These are phyloP conservation scores for Xylaria sp. DNA, from an alignment of 2,329 filamentous ascomycete genomes.

Conservation along the genomic window DNA sequence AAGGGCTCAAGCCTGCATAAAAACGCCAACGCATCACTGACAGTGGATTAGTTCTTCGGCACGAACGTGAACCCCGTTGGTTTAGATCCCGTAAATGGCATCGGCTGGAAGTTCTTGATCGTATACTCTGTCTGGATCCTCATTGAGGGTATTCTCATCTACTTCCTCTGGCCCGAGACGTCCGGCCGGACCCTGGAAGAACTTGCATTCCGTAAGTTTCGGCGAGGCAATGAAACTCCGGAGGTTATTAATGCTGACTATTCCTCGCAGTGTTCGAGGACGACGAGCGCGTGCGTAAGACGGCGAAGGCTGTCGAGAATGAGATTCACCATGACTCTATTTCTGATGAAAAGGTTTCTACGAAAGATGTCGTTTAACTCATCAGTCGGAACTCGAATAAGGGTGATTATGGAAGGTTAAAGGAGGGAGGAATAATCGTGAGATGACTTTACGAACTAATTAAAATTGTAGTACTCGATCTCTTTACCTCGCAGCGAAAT, in stretches of 20 bases:
- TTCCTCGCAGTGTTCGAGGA: slow-evolving; percentile 45
- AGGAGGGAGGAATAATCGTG: not conserved
- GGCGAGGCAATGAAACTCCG: not conserved
- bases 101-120: slow-evolving; percentile 46
- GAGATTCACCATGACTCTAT: slow-evolving; percentile 42
- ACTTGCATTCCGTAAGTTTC: slow-evolving; percentile 45
- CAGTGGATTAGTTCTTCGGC: slow-evolving; percentile 55
- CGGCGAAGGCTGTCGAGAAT: slow-evolving; percentile 45
- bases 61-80: slow-evolving; percentile 47
- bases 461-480: not conserved
- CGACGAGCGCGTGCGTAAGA: slow-evolving; percentile 39
- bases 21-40: not conserved
- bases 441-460: not conserved
- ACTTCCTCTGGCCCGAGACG: slow-evolving; percentile 82
- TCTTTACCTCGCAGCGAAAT: not conserved
- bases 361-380: slow-evolving; percentile 26
- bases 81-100: slow-evolving; percentile 48
- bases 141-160: slow-evolving; percentile 61
- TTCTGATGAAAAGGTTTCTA: slow-evolving; percentile 36
- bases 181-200: slow-evolving; percentile 80
- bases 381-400: not conserved
- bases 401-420: not conserved
- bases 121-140: slow-evolving; percentile 47
- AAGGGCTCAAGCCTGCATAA: too few relatives aligned
- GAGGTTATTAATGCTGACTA: slow-evolving; percentile 23